Evolutionary conservation across 768 basidiomycete species (phyloP), one percentile per base, ranked within the genome.

Genomic region (Tephrocybe sp.): DNA sequence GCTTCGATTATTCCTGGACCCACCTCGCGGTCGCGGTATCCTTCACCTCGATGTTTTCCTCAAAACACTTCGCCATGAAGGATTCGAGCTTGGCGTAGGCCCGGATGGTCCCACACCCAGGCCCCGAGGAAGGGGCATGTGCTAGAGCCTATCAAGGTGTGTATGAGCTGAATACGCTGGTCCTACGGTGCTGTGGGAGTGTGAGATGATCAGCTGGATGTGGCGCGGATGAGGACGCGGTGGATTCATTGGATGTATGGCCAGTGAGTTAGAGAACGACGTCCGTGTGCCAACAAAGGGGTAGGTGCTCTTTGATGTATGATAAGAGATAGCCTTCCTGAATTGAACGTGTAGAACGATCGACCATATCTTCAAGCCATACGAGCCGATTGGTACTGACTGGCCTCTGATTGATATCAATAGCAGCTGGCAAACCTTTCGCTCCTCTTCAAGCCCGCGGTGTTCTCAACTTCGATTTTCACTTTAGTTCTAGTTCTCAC

Each of bases 331-430:
- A 19, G 22, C 27, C 5, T 0, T 13, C 5, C 24, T 50, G 12
- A 31, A 35, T 12, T 12, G 15, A 25, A 4, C 26, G 9, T 46
- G 2, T 7, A 75, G 73, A 40, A 75, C 75, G n/a, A 72, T 79
- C 48, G 77, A 76, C 52, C 77, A 79, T 48, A 77, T 76, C 15
- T 79, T 79, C 66, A 76, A 77, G 51, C 75, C 63, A 1, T 79
- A 79, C 43, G 71, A 74, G 43, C 67, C 72, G 8, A 71, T 77
- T 25, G 75, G 76, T 47, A 77, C 77, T 2, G 75, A 75, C 1
- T 65, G 77, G 19, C 44, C 76, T 74, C 6, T 67, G 75, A 32
- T 55, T 78, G 30, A 75, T 79, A 30, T 74, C 75, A 7, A 77
- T 77, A 75, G 59, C 70, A 11, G 55, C 64, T 18, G 77, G 77